Conservation (phyloP, 805 yeast species). For the Myxozyma sirexii region DNA sequence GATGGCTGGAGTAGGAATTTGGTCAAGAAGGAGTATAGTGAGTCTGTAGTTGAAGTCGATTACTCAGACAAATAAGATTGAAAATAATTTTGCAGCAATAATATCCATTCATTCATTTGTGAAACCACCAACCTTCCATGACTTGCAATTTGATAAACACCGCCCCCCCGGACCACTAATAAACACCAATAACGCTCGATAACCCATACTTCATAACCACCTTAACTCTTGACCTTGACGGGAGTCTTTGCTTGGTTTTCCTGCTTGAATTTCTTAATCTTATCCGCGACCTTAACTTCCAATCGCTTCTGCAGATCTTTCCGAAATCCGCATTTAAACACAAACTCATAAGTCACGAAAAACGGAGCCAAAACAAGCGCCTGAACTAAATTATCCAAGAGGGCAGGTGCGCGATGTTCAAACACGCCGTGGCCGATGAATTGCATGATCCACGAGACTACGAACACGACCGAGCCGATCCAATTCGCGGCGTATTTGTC, state of each 20-base stretch:
- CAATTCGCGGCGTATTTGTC: slow-evolving; percentile 39
- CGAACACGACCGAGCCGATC: slow-evolving; percentile 46
- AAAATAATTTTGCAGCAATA: not conserved
- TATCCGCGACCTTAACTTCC: slow-evolving; percentile 48
- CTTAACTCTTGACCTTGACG: not conserved
- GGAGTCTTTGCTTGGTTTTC: slow-evolving; percentile 22
- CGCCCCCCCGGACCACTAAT: no score
- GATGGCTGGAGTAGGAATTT: not conserved
- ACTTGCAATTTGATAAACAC: no score
- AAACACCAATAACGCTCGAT: no score
- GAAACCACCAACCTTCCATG: not conserved
- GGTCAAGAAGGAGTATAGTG: not conserved
- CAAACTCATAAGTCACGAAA: slow-evolving; percentile 77
- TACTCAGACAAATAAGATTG: not conserved
- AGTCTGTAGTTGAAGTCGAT: not conserved
- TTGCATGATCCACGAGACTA: slow-evolving; percentile 74
- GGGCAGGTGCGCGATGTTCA: slow-evolving; percentile 84
- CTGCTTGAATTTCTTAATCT: slow-evolving; percentile 39
- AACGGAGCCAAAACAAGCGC: slow-evolving; percentile 90
- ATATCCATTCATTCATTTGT: no score
- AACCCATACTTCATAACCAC: no score
- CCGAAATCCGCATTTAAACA: slow-evolving; percentile 68
- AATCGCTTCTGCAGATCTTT: slow-evolving; percentile 54
- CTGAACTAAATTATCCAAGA: slow-evolving; percentile 78
- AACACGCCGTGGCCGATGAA: slow-evolving; percentile 84